These are phyloP conservation scores for Metarhizium humberi DNA, from an alignment of 2,329 filamentous ascomycete genomes.

Conservation along the genomic window DNA sequence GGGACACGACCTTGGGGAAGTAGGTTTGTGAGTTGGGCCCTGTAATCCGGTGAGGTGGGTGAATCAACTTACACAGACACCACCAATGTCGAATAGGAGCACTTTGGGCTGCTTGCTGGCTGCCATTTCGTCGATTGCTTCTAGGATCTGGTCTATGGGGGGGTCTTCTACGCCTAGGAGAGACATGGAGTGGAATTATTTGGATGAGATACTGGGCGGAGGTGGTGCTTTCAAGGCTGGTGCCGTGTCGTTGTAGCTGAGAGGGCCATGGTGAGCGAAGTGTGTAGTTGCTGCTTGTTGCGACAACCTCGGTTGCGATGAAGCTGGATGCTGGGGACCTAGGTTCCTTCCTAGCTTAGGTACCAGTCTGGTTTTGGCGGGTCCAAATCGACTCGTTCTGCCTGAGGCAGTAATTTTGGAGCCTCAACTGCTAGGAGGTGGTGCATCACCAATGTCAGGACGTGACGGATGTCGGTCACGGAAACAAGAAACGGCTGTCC, in stretches of 20 bases:
- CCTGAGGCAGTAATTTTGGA: too few relatives aligned
- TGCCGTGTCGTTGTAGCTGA: neutral
- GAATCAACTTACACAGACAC: constrained; percentile 75
- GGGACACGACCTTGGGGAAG: constrained; percentile 67
- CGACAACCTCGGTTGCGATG: neutral
- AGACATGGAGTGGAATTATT: neutral
- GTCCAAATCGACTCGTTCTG: too few relatives aligned
- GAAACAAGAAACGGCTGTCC: too few relatives aligned
- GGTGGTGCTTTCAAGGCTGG: neutral
- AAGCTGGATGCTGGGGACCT: neutral
- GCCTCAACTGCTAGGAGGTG: too few relatives aligned
- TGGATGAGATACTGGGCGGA: neutral
- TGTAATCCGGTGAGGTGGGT: neutral
- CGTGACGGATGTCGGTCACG: too few relatives aligned
- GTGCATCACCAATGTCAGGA: too few relatives aligned
- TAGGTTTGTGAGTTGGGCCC: neutral
- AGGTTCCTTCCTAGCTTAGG: too few relatives aligned
- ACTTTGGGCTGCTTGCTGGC: constrained; percentile 52
- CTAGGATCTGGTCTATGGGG: constrained; percentile 16
- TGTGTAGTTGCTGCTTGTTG: neutral
- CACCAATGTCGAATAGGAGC: constrained; percentile 89
- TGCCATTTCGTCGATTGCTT: constrained; percentile 29
- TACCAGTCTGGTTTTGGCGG: too few relatives aligned
- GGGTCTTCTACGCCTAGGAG: constrained; percentile 1
- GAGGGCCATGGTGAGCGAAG: neutral